phyloP scores from a whole-genome alignment of 441 rosid genomes.

The Sinapis alba region DNA sequence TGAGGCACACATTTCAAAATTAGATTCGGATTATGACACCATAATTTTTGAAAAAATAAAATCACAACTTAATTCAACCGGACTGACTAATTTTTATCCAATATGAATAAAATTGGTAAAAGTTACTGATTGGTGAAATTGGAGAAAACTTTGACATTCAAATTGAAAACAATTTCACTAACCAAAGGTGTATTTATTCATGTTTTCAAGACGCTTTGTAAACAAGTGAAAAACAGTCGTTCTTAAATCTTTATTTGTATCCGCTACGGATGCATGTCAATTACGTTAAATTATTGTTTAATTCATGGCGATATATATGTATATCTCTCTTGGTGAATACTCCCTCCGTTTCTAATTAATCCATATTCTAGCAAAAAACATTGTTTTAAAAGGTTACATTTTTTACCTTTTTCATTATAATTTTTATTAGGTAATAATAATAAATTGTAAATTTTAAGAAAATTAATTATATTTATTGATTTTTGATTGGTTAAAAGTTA shows the following conservation, averaged over 20 bases:
- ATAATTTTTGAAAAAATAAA: neutral
- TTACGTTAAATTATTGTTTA: neutral
- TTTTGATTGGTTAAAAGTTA: too few species aligned
- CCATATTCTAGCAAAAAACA: too few species aligned
- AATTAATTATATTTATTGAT: too few species aligned
- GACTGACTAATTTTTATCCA: neutral
- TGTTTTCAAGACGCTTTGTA: neutral
- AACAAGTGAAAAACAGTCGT: neutral
- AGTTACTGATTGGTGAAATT: neutral
- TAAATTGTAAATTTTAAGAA: too few species aligned
- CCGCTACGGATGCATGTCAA: neutral
- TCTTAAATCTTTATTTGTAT: neutral
- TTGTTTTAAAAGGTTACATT: too few species aligned
- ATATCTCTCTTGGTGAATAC: neutral
- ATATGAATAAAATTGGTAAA: neutral
- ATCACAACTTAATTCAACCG: neutral
- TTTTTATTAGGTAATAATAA: too few species aligned
- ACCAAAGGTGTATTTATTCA: neutral
- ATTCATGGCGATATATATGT: neutral
- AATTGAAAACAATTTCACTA: neutral
- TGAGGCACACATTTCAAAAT: neutral
- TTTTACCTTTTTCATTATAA: too few species aligned
- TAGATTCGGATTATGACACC: neutral
- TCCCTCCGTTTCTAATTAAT: too few species aligned
- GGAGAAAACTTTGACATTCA: neutral